Base-by-base conservation (phyloP, 2,329 filamentous ascomycete genomes). In the Fusarium lyarnte region DNA sequence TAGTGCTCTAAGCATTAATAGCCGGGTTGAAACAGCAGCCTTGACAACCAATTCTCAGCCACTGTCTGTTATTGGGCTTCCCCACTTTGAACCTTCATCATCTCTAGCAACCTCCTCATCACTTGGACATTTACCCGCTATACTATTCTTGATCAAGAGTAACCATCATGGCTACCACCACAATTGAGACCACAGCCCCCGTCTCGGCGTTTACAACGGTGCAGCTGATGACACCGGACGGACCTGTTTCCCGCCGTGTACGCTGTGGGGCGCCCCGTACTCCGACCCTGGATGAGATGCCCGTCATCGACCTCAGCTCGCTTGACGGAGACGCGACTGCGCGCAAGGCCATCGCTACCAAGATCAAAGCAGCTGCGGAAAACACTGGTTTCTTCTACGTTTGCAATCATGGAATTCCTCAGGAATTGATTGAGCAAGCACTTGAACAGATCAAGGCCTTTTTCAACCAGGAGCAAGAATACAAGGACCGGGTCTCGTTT, bases 231-330 rank as follows among this genome's bases (percentile, higher is more conserved):
- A 65, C 63, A 33, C 63, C 63, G 1, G 12, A 65, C 36, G 63
- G 63, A 2, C 59, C 36, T 23, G 63, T 65, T 38, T 57, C 29
- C 36, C 59, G 63, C 3, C 63, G 63, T n/a, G 63, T 65, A 9
- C 63, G 63, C 7, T 42, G 63, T 12, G 63, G 63, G 25, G 23
- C 41, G 1, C 63, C 59, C 54, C 63, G 63, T 16, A 65, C 63
- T 16, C 63, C 63, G 17, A 65, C 63, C 7, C 29, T 42, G 0
- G 63, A 65, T 8, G 63, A 65, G 2, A 65, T 65, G 63, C 63
- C 63, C 11, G 25, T 65, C 17, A 65, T 65, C 12, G 63, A 65
- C 25, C 31, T 65, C 14, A 42, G 21, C 25, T 23, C 63, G 1
- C 2, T 65, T 0, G 42, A 57, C 0, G 63, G 29, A 1, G 63